Conservation (phyloP, 768 basidiomycete genomes). For the Auricularia auricula-judae region DNA sequence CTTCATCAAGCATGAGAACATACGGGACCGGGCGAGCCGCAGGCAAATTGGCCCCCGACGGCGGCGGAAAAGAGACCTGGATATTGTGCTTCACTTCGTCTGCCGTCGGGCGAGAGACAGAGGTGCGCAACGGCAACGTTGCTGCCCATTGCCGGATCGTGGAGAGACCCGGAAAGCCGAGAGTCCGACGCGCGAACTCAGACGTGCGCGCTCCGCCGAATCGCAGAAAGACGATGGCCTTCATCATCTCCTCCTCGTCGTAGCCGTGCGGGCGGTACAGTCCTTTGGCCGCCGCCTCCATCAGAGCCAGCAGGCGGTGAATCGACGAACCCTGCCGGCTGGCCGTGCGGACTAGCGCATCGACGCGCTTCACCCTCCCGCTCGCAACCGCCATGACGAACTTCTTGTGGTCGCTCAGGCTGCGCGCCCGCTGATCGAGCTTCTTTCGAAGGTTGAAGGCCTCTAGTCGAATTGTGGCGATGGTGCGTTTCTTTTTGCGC, state of each 20-base stretch:
- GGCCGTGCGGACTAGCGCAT: constrained; percentile 10
- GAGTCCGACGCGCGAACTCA: constrained; percentile 9
- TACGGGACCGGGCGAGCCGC: constrained; percentile 1
- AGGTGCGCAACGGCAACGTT: not conserved
- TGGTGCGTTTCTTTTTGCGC: constrained; percentile 2
- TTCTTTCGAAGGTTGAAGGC: not conserved
- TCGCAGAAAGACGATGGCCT: constrained; percentile 10
- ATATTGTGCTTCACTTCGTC: not conserved
- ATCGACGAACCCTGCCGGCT: constrained; percentile 10
- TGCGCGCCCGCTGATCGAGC: not conserved
- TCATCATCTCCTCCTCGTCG: constrained; percentile 13
- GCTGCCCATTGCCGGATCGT: not conserved
- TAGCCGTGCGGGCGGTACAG: constrained; percentile 13
- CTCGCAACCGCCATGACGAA: constrained; percentile 15
- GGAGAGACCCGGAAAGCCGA: not conserved
- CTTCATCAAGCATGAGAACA: constrained; percentile 13
- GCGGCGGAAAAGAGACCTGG: not conserved
- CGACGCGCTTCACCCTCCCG: constrained; percentile 12
- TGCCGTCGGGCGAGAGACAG: not conserved
- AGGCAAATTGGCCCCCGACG: no score
- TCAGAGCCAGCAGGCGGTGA: constrained; percentile 9
- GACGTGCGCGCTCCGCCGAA: constrained; percentile 14
- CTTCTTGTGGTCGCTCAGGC: constrained; percentile 13
- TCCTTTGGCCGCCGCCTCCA: constrained; percentile 8
- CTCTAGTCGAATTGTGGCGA: not conserved